Evolutionary conservation across 495 filamentous ascomycete genomes (phyloP).

Genomic region (Cercophora newfieldiana): DNA sequence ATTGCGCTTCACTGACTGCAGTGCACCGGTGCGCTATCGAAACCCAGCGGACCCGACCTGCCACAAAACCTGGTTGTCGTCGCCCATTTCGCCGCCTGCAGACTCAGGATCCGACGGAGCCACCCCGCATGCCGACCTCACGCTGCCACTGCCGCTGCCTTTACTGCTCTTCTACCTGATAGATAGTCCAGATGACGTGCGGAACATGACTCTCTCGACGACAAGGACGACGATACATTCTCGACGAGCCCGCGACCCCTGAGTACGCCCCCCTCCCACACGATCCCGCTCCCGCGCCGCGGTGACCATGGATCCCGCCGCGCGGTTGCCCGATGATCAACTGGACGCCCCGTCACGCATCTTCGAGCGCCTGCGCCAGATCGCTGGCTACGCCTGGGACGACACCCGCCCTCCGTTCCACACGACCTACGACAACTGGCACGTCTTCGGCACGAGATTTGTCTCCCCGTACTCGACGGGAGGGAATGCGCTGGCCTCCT

Average conservation of each 20-base stretch:
- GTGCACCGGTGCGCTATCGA: neutral
- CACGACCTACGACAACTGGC: slow-evolving; percentile 80
- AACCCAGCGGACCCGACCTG: neutral
- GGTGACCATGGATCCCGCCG: slow-evolving; percentile 50
- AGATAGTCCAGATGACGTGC: slow-evolving; percentile 20
- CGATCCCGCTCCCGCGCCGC: slow-evolving; percentile 16
- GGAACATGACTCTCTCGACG: slow-evolving; percentile 42
- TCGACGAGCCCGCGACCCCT: slow-evolving; percentile 31
- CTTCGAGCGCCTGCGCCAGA: slow-evolving; percentile 68
- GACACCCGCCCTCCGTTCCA: slow-evolving; percentile 68
- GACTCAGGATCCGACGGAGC: slow-evolving; percentile 1
- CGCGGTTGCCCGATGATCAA: slow-evolving; percentile 57
- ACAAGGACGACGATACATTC: slow-evolving; percentile 34
- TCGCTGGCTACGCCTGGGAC: slow-evolving; percentile 77
- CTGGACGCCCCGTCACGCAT: slow-evolving; percentile 69
- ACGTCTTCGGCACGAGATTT: slow-evolving; percentile 50
- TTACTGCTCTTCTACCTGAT: neutral
- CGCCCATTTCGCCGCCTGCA: slow-evolving; percentile 2
- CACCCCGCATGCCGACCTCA: slow-evolving; percentile 24
- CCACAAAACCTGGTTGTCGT: slow-evolving; percentile 9
- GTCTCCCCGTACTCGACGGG: slow-evolving; percentile 43
- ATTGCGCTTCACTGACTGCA: neutral
- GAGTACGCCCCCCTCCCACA: slow-evolving; percentile 16
- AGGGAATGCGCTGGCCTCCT: slow-evolving; percentile 28
- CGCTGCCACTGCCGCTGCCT: neutral